phyloP scores from a whole-genome alignment of 208 protist species.

The Trypanosoma cruzi region DNA sequence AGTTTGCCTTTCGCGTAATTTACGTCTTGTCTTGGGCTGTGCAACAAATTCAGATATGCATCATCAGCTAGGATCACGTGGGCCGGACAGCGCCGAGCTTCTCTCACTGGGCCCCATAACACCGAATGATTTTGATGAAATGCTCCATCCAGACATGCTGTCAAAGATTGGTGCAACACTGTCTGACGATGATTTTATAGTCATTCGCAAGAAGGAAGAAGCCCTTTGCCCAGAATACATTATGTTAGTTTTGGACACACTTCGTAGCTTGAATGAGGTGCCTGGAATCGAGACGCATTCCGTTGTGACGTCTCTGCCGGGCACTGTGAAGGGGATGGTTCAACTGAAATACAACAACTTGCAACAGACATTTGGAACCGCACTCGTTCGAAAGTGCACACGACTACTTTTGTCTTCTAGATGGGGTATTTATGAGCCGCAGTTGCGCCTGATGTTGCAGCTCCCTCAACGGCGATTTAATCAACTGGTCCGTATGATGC shows the following conservation, averaged over 20 bases:
- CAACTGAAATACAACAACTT: conserved; percentile 49
- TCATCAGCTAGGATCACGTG: conserved; percentile 31
- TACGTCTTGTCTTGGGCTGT: conserved; percentile 69
- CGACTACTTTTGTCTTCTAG: conserved; percentile 55
- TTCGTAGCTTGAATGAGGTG: conserved; percentile 51
- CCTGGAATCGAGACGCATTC: conserved; percentile 50
- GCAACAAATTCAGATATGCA: conserved; percentile 25
- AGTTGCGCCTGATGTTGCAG: conserved; percentile 61
- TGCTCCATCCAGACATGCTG: conserved; percentile 44
- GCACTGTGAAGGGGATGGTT: conserved; percentile 52
- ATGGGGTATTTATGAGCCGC: conserved; percentile 64
- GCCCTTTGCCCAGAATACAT: conserved; percentile 60
- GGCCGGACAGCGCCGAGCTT: conserved; percentile 67
- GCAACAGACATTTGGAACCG: conserved; percentile 38
- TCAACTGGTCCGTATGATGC: conserved; percentile 71
- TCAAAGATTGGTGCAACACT: conserved; percentile 46
- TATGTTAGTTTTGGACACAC: conserved; percentile 57
- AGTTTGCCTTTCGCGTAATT: conserved; percentile 59
- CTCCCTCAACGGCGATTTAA: conserved; percentile 55
- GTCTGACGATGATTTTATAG: conserved; percentile 71
- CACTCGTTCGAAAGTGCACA: conserved; percentile 46
- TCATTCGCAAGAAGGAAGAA: conserved; percentile 57
- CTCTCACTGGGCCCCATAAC: conserved; percentile 46
- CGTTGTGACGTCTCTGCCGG: conserved; percentile 52
- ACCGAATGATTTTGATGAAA: conserved; percentile 76